These are phyloP conservation scores for Tetrahymena thermophila DNA, from an alignment of 73 alveolate genomes.

Conservation along the genomic window DNA sequence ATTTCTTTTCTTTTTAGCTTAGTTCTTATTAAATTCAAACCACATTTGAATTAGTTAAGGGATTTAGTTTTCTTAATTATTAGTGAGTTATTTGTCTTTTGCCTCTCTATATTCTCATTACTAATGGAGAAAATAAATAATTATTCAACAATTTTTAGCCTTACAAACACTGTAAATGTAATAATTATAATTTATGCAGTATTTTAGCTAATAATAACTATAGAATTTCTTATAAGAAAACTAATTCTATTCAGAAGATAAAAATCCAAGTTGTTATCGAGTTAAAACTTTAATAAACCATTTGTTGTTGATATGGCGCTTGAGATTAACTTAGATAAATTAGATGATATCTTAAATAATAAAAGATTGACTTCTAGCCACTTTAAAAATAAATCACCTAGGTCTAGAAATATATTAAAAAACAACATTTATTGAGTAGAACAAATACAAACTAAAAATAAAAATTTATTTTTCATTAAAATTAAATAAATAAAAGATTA, in stretches of 20 bases:
- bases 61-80: not conserved
- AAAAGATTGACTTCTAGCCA: not conserved
- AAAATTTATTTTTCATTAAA: no score
- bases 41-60: not conserved
- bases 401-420: no score
- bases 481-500: no score
- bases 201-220: no score
- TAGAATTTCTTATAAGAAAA: not conserved
- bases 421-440: no score
- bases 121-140: no score
- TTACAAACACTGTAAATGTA: no score
- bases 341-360: not conserved
- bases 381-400: not conserved
- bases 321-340: not conserved
- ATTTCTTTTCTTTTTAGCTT: not conserved
- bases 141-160: not conserved
- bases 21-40: not conserved
- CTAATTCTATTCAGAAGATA: not conserved
- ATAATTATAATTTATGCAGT: not conserved
- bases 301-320: not conserved
- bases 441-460: no score
- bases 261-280: not conserved
- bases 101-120: not conserved
- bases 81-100: not conserved
- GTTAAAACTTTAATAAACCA: not conserved